These are phyloP conservation scores for Suillus spraguei DNA, from an alignment of 768 basidiomycete genomes.

Conservation along the genomic window DNA sequence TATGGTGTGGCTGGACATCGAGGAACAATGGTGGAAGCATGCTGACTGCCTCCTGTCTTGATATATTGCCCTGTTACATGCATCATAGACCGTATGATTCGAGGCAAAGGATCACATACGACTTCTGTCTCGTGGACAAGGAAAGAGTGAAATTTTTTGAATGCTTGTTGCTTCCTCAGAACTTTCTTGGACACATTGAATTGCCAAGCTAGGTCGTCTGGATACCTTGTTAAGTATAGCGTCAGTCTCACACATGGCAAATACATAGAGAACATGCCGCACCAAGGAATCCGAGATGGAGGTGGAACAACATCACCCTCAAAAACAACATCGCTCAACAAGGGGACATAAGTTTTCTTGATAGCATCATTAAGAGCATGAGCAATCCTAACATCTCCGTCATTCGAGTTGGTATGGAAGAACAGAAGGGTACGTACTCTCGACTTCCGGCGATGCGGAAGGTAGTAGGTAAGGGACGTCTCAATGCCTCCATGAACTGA, in stretches of 20 bases:
- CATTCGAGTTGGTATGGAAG: background rate
- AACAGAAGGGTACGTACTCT: slow-evolving; percentile 51
- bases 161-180: slow-evolving; percentile 84
- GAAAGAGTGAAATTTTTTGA: slow-evolving; percentile 95
- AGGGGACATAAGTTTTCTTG: slow-evolving; percentile 75
- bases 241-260: background rate
- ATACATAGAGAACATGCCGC: slow-evolving; percentile 14
- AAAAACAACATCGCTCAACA: slow-evolving; percentile 68
- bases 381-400: slow-evolving; percentile 48
- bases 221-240: slow-evolving; percentile 66
- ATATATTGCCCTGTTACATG: slow-evolving; percentile 82
- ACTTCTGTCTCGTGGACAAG: slow-evolving; percentile 98
- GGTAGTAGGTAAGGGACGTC: slow-evolving; percentile 83
- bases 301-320: slow-evolving; percentile 78
- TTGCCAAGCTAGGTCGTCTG: slow-evolving; percentile 95
- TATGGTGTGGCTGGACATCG: slow-evolving; percentile 92
- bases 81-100: slow-evolving; percentile 1
- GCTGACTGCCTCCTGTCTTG: slow-evolving; percentile 95
- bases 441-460: slow-evolving; percentile 91
- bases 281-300: slow-evolving; percentile 89
- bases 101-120: slow-evolving; percentile 47
- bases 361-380: slow-evolving; percentile 82
- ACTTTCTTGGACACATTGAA: slow-evolving; percentile 90
- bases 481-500: slow-evolving; percentile 62
- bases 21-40: slow-evolving; percentile 98